Evolutionary conservation across 2,329 filamentous ascomycete species (phyloP), one percentile per base, ranked within the genome.

Genomic region (Nannizzia gypsea): DNA sequence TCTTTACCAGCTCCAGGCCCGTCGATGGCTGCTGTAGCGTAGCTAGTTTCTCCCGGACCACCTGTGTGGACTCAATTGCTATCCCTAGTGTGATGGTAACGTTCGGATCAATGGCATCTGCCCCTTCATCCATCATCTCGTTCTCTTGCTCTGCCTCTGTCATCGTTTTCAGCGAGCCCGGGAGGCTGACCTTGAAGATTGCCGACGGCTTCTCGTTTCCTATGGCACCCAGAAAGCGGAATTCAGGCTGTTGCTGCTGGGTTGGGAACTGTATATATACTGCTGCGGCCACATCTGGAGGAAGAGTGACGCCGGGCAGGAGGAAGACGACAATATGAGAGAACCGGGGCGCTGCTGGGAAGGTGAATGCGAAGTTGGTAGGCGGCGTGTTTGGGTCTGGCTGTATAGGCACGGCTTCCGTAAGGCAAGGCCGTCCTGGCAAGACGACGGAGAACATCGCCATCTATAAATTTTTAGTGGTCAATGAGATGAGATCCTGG

Each of bases 121-220:
- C 66, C 71, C 72, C 76, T 56, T 79, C 77, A 13, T 78, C 77
- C 24, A 70, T 77, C 80, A 78, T 76, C 34, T 73, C 72, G 57
- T 72, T 73, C 68, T 65, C 73, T 57, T 38, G 73, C 69, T 66
- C 73, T 58, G 67, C 72, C 67, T 69, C 73, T 40, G 65, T 67
- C 63, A 66, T 66, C 22, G 22, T 62, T 6, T 60, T 60, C n/a
- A 46, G 28, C 26, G 31, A 36, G 8, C 46, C 56, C 5, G 63
- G 62, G 15, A 69, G 55, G 56, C 78, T 80, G 64, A 95, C 78
- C 71, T 88, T 90, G 79, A 97, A 96, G 60, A 97, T 88, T 38
- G 91, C 90, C 65, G 87, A 92, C 66, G 93, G 90, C 70, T 96
- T 96, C 60, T 91, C 90, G 38, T 88, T 86, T 1, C 89, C 91